phyloP scores from a whole-genome alignment of 768 basidiomycete genomes.

The Pleurotus tuber-regium region DNA sequence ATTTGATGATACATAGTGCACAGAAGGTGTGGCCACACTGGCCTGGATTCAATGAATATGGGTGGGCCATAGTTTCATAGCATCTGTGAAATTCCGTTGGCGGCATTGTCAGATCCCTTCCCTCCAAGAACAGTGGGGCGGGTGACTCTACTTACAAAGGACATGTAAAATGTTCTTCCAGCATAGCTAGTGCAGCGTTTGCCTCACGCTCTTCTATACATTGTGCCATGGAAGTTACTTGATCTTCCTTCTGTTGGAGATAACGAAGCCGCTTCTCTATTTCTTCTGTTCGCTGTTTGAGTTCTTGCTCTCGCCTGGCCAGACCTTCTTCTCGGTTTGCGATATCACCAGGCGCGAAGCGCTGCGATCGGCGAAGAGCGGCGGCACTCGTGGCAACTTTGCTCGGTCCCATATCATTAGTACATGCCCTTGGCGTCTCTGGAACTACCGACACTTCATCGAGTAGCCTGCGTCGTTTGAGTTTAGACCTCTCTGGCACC shows the following conservation, averaged over 20 bases:
- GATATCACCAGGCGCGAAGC: conserved; percentile 38
- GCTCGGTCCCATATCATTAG: background rate
- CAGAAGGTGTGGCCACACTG: conserved; percentile 71
- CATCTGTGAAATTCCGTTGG: conserved; percentile 53
- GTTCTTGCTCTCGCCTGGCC: conserved; percentile 37
- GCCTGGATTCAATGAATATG: conserved; percentile 51
- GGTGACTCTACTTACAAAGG: conserved; percentile 44
- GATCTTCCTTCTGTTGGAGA: conserved; percentile 39
- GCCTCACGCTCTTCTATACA: conserved; percentile 40
- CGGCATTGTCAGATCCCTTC: conserved; percentile 7
- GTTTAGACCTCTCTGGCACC: conserved; percentile 15
- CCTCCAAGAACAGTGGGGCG: background rate
- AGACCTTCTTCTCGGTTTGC: conserved; percentile 34
- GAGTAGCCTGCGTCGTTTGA: conserved; percentile 9
- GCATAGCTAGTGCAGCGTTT: conserved; percentile 42
- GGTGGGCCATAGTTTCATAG: conserved; percentile 62
- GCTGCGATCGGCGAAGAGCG: conserved; percentile 34
- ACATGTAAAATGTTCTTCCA: conserved; percentile 67
- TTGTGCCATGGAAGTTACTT: conserved; percentile 37
- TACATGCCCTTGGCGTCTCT: conserved; percentile 1
- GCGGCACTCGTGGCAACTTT: conserved; percentile 18
- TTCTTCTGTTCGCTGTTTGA: conserved; percentile 31
- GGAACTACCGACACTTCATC: background rate
- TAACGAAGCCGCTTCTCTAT: conserved; percentile 39
- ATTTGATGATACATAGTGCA: conserved; percentile 61